Conservation (phyloP, 2,329 filamentous ascomycete genomes). For the Scorias spongiosa region DNA sequence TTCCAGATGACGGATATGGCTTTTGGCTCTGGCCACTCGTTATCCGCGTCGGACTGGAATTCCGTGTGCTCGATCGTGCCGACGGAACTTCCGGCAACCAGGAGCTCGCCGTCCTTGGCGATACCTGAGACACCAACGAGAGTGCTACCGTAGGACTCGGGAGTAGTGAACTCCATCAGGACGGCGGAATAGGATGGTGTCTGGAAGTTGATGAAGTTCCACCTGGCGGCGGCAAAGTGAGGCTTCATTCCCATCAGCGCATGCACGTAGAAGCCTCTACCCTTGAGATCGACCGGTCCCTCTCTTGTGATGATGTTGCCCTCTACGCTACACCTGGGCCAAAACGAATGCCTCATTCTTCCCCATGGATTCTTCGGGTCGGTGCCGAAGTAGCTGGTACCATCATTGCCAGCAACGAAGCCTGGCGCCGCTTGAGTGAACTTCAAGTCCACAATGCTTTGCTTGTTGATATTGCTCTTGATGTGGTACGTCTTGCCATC, state of each 20-base stretch:
- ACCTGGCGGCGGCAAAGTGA: conserved; percentile 48
- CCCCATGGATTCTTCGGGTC: conserved; percentile 82
- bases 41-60: conserved; percentile 56
- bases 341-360: conserved; percentile 81
- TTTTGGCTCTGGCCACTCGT: conserved; percentile 78
- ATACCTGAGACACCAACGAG: conserved; percentile 71
- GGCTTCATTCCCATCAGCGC: conserved; percentile 98
- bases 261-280: conserved; percentile 64
- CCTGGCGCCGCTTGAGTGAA: conserved; percentile 62
- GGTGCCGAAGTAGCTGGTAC: conserved; percentile 72
- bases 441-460: conserved; percentile 72
- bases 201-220: conserved; percentile 92
- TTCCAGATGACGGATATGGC: conserved; percentile 62
- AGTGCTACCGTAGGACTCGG: conserved; percentile 79
- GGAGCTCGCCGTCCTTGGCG: conserved; percentile 44
- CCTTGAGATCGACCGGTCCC: conserved; percentile 67
- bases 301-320: conserved; percentile 74
- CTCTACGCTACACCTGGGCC: conserved; percentile 71
- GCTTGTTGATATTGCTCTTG: conserved; percentile 74
- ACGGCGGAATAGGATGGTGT: conserved; percentile 72
- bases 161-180: conserved; percentile 93
- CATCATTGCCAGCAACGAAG: conserved; percentile 72
- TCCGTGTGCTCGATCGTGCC: conserved; percentile 40
- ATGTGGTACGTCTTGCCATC: conserved; percentile 72
- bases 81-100: neutral